Evolutionary conservation across 2,329 filamentous ascomycete species (phyloP).

Genomic region (Pestalotiopsis sp.): DNA sequence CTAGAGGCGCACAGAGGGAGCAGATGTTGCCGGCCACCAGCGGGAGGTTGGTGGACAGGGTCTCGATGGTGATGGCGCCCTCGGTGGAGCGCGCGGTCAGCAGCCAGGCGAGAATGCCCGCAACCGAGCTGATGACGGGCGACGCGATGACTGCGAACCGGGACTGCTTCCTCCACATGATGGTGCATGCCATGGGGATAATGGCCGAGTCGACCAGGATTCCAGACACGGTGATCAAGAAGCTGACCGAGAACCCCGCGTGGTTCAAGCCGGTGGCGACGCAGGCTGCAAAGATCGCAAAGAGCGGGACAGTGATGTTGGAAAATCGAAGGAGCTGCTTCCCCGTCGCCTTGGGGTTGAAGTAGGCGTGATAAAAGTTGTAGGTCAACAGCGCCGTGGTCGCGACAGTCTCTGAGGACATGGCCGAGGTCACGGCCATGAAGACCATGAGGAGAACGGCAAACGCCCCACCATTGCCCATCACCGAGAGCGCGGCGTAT

Average conservation of each 20-base stretch:
- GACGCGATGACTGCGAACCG: slow-evolving; percentile 37
- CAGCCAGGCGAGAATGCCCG: not conserved
- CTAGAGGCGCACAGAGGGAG: not conserved
- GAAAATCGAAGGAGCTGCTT: slow-evolving; percentile 5
- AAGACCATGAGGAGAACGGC: slow-evolving; percentile 9
- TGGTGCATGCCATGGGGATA: not conserved
- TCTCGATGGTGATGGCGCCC: slow-evolving; percentile 1
- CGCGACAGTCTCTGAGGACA: slow-evolving; percentile 5
- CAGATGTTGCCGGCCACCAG: slow-evolving; percentile 7
- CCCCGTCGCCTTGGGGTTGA: not conserved
- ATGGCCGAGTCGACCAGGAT: slow-evolving; percentile 4
- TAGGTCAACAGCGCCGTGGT: slow-evolving; percentile 2
- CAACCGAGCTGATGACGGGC: not conserved
- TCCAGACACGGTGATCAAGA: not conserved
- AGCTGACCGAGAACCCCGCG: not conserved
- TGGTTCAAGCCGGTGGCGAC: slow-evolving; percentile 8
- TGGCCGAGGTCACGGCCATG: slow-evolving; percentile 4
- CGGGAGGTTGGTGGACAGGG: not conserved
- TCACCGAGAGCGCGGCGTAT: slow-evolving; percentile 72
- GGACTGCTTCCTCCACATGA: slow-evolving; percentile 7
- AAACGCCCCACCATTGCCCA: not conserved
- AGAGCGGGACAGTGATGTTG: not conserved
- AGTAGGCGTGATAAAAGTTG: slow-evolving; percentile 1
- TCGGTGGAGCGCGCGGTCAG: not conserved
- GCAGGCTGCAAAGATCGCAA: not conserved